Conservation (phyloP, 176 grass and related monocot species). For the Saccharum officinarum region DNA sequence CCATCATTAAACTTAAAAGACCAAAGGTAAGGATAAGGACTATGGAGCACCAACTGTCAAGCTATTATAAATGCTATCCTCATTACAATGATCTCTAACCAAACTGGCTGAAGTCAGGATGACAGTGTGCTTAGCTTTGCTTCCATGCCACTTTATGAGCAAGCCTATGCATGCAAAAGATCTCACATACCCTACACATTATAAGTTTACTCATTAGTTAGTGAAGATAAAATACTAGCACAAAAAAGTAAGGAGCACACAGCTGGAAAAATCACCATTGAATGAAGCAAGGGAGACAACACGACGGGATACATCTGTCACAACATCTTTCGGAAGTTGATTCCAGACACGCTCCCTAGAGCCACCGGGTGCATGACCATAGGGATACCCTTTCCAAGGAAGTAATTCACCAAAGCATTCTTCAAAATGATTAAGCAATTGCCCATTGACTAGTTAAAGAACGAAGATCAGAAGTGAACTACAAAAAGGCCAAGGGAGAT, state of each 20-base stretch:
- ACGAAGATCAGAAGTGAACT: neutral
- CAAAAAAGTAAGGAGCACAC: neutral
- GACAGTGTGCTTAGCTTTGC: no score
- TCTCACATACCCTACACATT: no score
- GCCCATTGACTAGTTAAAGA: slow-evolving; percentile 9
- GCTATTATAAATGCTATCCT: no score
- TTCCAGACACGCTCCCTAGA: neutral
- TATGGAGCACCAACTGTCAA: no score
- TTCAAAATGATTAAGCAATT: slow-evolving; percentile 20
- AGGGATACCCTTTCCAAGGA: slow-evolving; percentile 26
- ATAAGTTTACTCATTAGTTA: no score
- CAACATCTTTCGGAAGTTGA: neutral
- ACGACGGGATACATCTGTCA: slow-evolving; percentile 14
- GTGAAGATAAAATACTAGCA: no score
- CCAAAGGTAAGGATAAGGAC: no score
- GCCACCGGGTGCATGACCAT: neutral
- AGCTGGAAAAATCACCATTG: slow-evolving; percentile 4
- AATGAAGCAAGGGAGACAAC: slow-evolving; percentile 37
- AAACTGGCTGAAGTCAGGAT: no score
- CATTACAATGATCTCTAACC: no score
- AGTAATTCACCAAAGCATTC: slow-evolving; percentile 21
- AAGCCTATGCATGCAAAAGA: no score
- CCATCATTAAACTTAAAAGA: no score
- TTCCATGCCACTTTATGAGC: no score
- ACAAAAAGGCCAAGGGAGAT: slow-evolving; percentile 10